Conservation (phyloP, 495 filamentous ascomycete species). For the Cercophora scortea region DNA sequence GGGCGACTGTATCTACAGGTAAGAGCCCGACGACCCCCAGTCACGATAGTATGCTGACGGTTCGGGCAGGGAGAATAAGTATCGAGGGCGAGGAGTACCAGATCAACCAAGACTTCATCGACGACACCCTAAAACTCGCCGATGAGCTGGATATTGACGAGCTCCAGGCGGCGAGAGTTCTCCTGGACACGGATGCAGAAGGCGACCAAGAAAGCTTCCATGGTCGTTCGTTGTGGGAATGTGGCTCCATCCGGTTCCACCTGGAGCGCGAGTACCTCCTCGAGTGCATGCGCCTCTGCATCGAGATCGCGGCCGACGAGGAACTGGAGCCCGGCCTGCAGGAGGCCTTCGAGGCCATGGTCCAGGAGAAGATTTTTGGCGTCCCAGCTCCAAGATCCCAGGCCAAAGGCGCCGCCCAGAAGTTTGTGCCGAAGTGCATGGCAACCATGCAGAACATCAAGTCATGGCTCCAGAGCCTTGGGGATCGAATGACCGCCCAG, state of each 20-base stretch:
- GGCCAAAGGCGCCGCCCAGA: slow-evolving; percentile 10
- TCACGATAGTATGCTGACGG: slow-evolving; percentile 25
- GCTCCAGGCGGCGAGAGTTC: slow-evolving; percentile 65
- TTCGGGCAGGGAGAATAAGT: slow-evolving; percentile 55
- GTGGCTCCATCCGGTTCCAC: slow-evolving; percentile 79
- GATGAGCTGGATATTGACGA: slow-evolving; percentile 89
- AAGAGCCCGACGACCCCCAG: background rate
- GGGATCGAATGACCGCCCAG: slow-evolving; percentile 62
- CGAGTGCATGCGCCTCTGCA: slow-evolving; percentile 70
- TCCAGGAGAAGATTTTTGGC: slow-evolving; percentile 33
- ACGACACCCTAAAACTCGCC: slow-evolving; percentile 67
- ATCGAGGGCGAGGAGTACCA: slow-evolving; percentile 64
- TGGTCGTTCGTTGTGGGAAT: slow-evolving; percentile 60
- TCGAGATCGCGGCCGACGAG: slow-evolving; percentile 56
- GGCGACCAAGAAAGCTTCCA: slow-evolving; percentile 53
- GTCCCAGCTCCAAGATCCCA: slow-evolving; percentile 16
- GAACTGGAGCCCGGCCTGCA: slow-evolving; percentile 28
- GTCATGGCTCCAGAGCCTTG: slow-evolving; percentile 59
- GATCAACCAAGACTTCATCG: slow-evolving; percentile 82
- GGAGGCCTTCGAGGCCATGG: slow-evolving; percentile 27
- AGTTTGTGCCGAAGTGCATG: slow-evolving; percentile 62
- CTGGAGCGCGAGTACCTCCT: slow-evolving; percentile 67
- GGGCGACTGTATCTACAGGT: slow-evolving; percentile 41
- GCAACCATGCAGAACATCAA: slow-evolving; percentile 65
- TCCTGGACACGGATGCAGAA: slow-evolving; percentile 60